Conservation (phyloP, 75 land plant species). For the Pinus albicaulis region DNA sequence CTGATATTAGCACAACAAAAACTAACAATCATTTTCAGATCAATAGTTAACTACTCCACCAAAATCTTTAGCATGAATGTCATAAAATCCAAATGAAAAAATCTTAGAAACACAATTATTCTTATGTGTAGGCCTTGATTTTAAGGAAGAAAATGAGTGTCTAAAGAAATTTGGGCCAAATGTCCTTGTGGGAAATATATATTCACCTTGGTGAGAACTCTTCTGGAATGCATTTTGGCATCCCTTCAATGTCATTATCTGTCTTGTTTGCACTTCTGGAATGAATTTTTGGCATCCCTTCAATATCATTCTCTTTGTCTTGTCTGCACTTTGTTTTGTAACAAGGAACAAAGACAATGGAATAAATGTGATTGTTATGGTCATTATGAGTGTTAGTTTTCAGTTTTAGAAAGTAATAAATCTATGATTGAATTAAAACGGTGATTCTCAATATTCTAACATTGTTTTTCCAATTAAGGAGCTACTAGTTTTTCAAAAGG, state of each 20-base stretch:
- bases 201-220: slow-evolving; percentile 43
- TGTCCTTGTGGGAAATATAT: slow-evolving; percentile 25
- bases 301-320: neutral
- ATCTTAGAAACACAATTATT: neutral
- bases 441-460: too few species aligned
- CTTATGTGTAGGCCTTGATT: slow-evolving; percentile 30
- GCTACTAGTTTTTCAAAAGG: too few species aligned
- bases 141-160: slow-evolving; percentile 44
- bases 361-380: too few species aligned
- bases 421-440: too few species aligned
- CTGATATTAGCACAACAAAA: too few species aligned
- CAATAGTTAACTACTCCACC: neutral
- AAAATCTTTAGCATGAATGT: neutral
- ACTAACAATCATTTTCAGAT: too few species aligned
- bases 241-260: slow-evolving; percentile 53
- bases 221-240: slow-evolving; percentile 48
- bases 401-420: too few species aligned
- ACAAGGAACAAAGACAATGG: too few species aligned
- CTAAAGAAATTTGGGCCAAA: slow-evolving; percentile 50
- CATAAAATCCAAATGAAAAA: neutral
- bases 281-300: too few species aligned
- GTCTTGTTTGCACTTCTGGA: slow-evolving; percentile 33
- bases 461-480: too few species aligned
- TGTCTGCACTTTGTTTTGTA: too few species aligned
- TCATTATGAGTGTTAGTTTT: too few species aligned